Percentiles rank a stretch among this genome's conserved stretches.
phyloP scores from a whole-genome alignment of 2,329 filamentous ascomycete species.

The Erysiphe pulchra region DNA sequence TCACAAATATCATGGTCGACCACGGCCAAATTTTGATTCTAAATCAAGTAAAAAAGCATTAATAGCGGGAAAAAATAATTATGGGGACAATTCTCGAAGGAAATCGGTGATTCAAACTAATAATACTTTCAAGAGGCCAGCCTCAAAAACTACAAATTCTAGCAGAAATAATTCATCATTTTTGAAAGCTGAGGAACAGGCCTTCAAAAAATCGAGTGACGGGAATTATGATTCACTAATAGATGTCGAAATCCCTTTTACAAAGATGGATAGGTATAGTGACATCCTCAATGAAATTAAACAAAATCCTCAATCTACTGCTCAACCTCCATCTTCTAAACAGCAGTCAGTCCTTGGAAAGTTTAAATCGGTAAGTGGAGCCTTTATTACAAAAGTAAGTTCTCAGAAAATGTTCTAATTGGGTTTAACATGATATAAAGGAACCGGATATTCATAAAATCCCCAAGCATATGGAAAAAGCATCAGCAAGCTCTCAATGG shows the following conservation, averaged over 20 bases:
- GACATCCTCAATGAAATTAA: conserved; percentile 74
- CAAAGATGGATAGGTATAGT: conserved; percentile 71
- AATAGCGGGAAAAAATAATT: background rate
- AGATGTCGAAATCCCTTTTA: conserved; percentile 54
- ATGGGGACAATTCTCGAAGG: background rate
- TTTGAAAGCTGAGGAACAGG: no score
- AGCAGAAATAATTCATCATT: no score
- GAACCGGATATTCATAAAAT: no score
- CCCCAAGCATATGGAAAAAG: no score
- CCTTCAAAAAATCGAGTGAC: no score
- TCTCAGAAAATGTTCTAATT: no score
- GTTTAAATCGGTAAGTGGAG: conserved; percentile 26
- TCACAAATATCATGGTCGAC: conserved; percentile 10
- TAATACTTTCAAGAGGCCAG: background rate
- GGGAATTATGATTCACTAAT: conserved; percentile 19
- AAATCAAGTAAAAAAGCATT: background rate
- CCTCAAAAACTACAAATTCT: background rate
- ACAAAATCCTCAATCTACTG: conserved; percentile 14
- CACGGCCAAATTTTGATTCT: conserved; percentile 1
- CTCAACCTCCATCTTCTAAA: conserved; percentile 21
- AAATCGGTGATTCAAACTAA: background rate
- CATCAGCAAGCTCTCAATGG: no score
- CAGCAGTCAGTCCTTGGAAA: conserved; percentile 32
- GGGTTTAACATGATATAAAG: no score
- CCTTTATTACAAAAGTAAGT: conserved; percentile 15